Evolutionary conservation across 176 grass and related monocot genomes (phyloP).

Genomic region (Oryza rufipogon): DNA sequence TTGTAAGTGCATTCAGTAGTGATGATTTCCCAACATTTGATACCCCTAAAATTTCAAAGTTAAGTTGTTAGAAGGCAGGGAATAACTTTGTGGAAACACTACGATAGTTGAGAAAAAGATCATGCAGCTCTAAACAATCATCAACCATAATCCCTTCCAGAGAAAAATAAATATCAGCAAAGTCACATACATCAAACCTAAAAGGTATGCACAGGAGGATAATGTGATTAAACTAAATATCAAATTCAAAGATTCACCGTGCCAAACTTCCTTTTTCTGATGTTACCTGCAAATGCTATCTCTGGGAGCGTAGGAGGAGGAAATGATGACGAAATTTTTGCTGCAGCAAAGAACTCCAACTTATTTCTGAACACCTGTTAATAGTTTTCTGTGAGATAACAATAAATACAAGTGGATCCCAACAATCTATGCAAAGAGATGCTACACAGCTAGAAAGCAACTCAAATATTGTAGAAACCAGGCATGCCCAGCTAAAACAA

Average conservation of each 20-base stretch:
- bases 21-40: slow-evolving; percentile 97
- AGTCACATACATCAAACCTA: neutral
- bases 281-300: slow-evolving; percentile 96
- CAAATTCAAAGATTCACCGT: slow-evolving; percentile 9
- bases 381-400: slow-evolving; percentile 8
- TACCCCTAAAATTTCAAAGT: slow-evolving; percentile 58
- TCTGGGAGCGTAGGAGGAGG: slow-evolving; percentile 80
- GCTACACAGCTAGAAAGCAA: neutral
- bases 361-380: slow-evolving; percentile 90
- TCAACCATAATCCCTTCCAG: neutral
- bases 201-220: neutral
- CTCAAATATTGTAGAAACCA: neutral
- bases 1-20: slow-evolving; percentile 90
- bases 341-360: slow-evolving; percentile 91
- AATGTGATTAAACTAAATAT: neutral
- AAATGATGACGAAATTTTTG: slow-evolving; percentile 90
- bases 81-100: neutral
- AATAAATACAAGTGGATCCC: neutral
- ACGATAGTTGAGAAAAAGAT: neutral
- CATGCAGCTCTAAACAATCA: neutral
- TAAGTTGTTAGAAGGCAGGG: slow-evolving; percentile 22
- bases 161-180: neutral
- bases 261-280: neutral
- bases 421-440: neutral
- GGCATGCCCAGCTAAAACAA: slow-evolving; percentile 4